Base-by-base conservation (phyloP, 192 early-diverging fungal species). In the Backusella sp. region DNA sequence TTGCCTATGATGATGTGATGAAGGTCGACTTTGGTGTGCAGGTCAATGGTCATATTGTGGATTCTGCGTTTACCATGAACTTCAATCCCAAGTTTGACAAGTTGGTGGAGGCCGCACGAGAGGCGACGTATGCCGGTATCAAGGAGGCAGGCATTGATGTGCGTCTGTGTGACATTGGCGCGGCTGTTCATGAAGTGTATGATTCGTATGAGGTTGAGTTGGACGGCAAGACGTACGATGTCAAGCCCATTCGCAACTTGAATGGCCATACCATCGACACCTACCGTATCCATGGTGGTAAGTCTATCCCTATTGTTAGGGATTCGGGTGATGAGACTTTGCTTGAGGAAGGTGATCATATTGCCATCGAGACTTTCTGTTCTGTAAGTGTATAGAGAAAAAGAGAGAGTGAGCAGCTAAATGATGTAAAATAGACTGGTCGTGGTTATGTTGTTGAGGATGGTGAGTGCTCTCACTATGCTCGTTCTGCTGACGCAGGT, bases 11-110 rank as follows among this genome's bases (percentile, higher is more conserved):
- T 52, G 97, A 98, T 85, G 96, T 99, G 11, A 88, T 95, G 86
- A 99, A 99, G 90, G 86, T 99, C 26, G 98, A 99, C 81, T 94
- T 99, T 86, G 98, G 98, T 73, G 90, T 90, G 3, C 98, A 99
- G 34, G 91, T 98, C 32, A 93, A 94, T 72, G 97, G 93, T 90
- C 86, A 93, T 42, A 99, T 99, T 71, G 91, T 98, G 42, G 98
- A 99, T 78, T 97, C 88, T 67, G 98, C 97, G 0, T 99, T 98
- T 71, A 98, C 97, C 0, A 83, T 97, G 80, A 79, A 93, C 37
- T 99, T 97, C 86, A 92, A 99, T 80, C 95, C 96, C 28, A 86
- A 91, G 30, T 99, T 94, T 74, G 93, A 98, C 72, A 84, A 82
- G 6, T 89, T 99, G 26, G 82, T 96, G 23, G 90, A 91, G 72